A percentile compares a stretch with the other conserved stretches of the same genome.
Evolutionary conservation across 116 monocot species (phyloP).

Genomic region (Dioscorea cayenensis): DNA sequence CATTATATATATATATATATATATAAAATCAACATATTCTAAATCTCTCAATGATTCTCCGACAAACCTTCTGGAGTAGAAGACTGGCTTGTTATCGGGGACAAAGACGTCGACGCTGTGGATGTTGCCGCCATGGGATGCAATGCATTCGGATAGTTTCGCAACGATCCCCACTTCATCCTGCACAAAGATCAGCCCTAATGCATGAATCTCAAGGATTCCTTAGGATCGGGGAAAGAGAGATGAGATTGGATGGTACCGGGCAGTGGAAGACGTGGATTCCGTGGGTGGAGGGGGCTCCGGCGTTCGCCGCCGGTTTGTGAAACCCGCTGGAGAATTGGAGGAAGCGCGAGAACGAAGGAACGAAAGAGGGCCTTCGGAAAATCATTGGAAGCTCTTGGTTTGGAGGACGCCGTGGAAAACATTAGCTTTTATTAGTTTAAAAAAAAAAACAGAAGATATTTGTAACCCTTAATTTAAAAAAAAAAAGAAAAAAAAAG

Average conservation of each 20-base stretch:
- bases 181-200: slow-evolving; percentile 12
- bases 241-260: slow-evolving; percentile 9
- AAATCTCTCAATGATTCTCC: not conserved
- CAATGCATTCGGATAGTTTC: slow-evolving; percentile 72
- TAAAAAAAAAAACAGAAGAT: too few relatives aligned
- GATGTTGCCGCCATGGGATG: slow-evolving; percentile 67
- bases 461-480: too few relatives aligned
- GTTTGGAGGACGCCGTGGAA: not conserved
- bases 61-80: slow-evolving; percentile 76
- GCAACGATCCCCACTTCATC: slow-evolving; percentile 78
- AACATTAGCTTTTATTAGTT: not conserved
- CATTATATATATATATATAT: too few relatives aligned
- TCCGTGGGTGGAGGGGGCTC: slow-evolving; percentile 17
- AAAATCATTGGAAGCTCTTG: slow-evolving; percentile 6
- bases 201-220: too few relatives aligned
- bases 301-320: not conserved
- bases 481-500: too few relatives aligned
- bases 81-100: slow-evolving; percentile 51
- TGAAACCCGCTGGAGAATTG: not conserved
- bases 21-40: too few relatives aligned
- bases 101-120: slow-evolving; percentile 83
- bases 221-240: not conserved
- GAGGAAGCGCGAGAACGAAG: not conserved
- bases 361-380: not conserved
- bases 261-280: slow-evolving; percentile 77